Percentiles rank a stretch among this genome's conserved stretches.
Evolutionary conservation across 2,329 filamentous ascomycete genomes (phyloP).

Genomic region (Colletotrichum sp.): DNA sequence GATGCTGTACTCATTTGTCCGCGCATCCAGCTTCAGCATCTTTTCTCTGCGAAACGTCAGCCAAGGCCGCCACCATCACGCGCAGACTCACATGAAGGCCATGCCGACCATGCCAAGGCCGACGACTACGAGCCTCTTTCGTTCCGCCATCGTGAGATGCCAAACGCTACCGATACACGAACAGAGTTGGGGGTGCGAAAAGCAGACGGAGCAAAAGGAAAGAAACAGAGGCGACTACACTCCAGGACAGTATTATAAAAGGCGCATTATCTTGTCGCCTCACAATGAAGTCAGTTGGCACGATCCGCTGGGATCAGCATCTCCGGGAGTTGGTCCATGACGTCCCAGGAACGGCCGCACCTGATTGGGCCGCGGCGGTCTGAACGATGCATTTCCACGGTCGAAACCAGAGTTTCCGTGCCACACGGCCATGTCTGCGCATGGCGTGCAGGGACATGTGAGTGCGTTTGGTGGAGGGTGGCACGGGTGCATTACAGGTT

Average conservation of each 20-base stretch:
- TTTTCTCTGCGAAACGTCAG: slow-evolving; percentile 69
- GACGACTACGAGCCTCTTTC: slow-evolving; percentile 80
- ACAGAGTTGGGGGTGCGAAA: neutral
- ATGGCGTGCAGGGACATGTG: neutral
- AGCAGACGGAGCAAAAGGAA: neutral
- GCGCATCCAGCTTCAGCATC: slow-evolving; percentile 81
- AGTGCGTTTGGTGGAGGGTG: neutral
- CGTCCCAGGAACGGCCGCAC: neutral
- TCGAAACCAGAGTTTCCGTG: neutral
- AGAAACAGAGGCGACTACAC: neutral
- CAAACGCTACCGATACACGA: neutral
- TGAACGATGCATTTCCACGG: slow-evolving; percentile 14
- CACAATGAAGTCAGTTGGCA: slow-evolving; percentile 13
- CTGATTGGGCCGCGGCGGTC: slow-evolving; percentile 5
- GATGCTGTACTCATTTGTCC: slow-evolving; percentile 77
- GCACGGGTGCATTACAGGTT: neutral
- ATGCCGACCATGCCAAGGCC: slow-evolving; percentile 93
- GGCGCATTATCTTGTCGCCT: neutral
- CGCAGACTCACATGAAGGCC: slow-evolving; percentile 76
- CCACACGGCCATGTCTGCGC: neutral
- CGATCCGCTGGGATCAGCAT: slow-evolving; percentile 19
- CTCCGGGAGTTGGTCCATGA: slow-evolving; percentile 10
- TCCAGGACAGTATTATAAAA: neutral
- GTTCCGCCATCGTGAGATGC: slow-evolving; percentile 41
- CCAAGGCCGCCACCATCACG: rapidly evolving